Conservation (phyloP, 345 rosid species). For the Populus simonii region DNA sequence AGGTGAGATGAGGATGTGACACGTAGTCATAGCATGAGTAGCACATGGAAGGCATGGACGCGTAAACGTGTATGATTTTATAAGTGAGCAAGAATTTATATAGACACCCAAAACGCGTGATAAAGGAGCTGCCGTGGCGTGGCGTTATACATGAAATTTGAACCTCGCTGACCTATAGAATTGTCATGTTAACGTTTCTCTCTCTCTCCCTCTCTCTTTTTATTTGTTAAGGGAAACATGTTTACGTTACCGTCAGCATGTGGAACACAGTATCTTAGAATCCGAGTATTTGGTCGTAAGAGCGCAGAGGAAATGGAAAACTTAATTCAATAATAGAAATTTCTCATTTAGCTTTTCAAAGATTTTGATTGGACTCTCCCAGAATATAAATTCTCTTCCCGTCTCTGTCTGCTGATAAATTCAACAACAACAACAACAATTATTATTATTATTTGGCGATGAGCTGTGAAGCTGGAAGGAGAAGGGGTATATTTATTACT, state of each 20-base stretch:
- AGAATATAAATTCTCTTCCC: no score
- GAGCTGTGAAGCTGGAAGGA: no score
- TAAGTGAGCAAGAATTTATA: not conserved
- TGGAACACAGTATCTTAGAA: not conserved
- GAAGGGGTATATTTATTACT: no score
- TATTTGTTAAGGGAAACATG: not conserved
- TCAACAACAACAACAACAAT: no score
- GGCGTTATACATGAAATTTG: not conserved
- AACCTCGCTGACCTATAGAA: not conserved
- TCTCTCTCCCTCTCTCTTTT: not conserved
- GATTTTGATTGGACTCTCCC: not conserved
- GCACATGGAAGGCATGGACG: slow-evolving; percentile 28
- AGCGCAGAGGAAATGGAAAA: no score
- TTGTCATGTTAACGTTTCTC: not conserved
- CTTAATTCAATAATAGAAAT: no score
- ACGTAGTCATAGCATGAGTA: not conserved
- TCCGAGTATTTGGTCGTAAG: no score
- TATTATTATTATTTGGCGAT: no score
- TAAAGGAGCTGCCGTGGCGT: slow-evolving; percentile 1
- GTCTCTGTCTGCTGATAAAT: no score
- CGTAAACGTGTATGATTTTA: slow-evolving; percentile 13
- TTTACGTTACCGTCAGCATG: not conserved
- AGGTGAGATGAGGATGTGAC: not conserved
- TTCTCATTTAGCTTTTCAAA: not conserved
- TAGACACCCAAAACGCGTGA: slow-evolving; percentile 30